Evolutionary conservation across 2,329 filamentous ascomycete species (phyloP).

Genomic region (Apiospora arundinis): DNA sequence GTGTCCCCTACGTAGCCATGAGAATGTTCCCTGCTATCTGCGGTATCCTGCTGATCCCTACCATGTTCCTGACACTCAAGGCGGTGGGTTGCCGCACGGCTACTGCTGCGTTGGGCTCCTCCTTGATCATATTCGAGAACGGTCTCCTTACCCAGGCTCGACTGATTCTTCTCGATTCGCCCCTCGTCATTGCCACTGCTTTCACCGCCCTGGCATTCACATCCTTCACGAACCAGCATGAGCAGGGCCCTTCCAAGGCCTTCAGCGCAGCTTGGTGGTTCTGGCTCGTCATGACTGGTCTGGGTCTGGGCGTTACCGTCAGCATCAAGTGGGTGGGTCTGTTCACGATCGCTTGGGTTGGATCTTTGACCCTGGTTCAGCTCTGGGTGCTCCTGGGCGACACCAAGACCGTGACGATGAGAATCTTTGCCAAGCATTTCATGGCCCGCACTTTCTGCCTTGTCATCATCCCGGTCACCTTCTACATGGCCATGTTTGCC

Average conservation of each 20-base stretch:
- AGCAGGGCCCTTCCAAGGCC: slow-evolving; percentile 86
- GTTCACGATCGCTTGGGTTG: slow-evolving; percentile 99
- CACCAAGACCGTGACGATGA: slow-evolving; percentile 80
- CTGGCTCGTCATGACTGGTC: slow-evolving; percentile 86
- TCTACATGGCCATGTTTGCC: slow-evolving; percentile 97
- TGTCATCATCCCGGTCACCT: slow-evolving; percentile 83
- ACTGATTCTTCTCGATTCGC: slow-evolving; percentile 94
- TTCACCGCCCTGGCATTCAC: slow-evolving; percentile 89
- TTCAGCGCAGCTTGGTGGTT: slow-evolving; percentile 97
- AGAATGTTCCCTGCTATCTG: slow-evolving; percentile 89
- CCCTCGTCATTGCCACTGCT: slow-evolving; percentile 90
- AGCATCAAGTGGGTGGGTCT: slow-evolving; percentile 99
- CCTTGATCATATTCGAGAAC: slow-evolving; percentile 94
- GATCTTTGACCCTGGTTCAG: slow-evolving; percentile 86
- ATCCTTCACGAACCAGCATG: slow-evolving; percentile 96
- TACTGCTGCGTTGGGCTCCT: slow-evolving; percentile 82
- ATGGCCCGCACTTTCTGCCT: slow-evolving; percentile 90
- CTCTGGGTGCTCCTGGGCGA: slow-evolving; percentile 96
- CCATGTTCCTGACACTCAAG: slow-evolving; percentile 94
- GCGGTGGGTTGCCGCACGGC: slow-evolving; percentile 86
- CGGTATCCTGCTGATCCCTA: slow-evolving; percentile 86
- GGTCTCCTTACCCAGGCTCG: slow-evolving; percentile 94
- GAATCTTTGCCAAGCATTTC: slow-evolving; percentile 92
- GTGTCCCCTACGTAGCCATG: slow-evolving; percentile 97
- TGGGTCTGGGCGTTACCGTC: slow-evolving; percentile 86